Evolutionary conservation across 345 rosid genomes (phyloP), one percentile per base, ranked within the genome.

Genomic region (Salix dunnii): DNA sequence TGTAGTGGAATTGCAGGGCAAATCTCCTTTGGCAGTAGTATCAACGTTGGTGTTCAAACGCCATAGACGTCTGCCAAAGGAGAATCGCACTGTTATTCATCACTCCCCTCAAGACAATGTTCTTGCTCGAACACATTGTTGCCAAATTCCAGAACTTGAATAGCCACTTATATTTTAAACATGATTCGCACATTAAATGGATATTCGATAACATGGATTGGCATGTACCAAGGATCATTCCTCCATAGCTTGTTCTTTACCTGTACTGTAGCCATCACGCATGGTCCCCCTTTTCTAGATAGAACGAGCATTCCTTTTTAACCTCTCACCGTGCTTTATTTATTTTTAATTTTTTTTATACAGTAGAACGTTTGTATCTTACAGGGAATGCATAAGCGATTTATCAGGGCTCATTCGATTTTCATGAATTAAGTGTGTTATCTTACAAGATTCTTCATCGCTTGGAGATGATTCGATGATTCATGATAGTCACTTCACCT

Each of bases 1-100:
- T 16, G 77, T 53, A 35, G 67, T 68, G 49, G 85, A 88, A 88
- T 81, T 53, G 81, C 91, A 83, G 87, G 86, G 88, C 89, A 88
- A 86, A 84, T 86, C 91, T 86, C 89, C 89, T 88, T 85, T 87
- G 91, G 94, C 94, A 87, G 81, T 17, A 67, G 71, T 28, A 64
- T 67, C 8, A n/a, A 7, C 13, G 9, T 31, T 8, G 23, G 35
- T 23, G 16, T 48, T n/a, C 31, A 46, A 7, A 21, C 27, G 20
- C 23, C 20, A 13, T 7, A 3, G 25, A 31, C 60, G 40, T 65
- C 74, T 84, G 89, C 87, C 89, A 84, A 79, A 78, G 83, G 79
- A 80, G 84, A 78, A 74, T 76, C 49, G 73, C 89, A 27, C 87
- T 78, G 87, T 77, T 70, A 84, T 84, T 84, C 87, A 67, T 66